Evolutionary conservation across 345 rosid species (phyloP).

Genomic region (Rhodamnia argentea): DNA sequence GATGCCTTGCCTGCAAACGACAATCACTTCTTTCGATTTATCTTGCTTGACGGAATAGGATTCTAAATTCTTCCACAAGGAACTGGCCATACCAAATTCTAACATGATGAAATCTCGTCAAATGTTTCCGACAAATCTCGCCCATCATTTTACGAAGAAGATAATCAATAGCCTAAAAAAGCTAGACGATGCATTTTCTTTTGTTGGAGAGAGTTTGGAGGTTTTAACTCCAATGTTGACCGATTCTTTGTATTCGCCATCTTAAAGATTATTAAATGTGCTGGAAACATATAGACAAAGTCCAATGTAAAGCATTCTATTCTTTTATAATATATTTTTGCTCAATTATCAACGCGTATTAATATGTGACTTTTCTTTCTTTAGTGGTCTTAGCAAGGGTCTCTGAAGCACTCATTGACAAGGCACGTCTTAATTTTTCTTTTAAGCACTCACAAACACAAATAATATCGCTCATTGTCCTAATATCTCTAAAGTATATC

Average conservation of each 20-base stretch:
- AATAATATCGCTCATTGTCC: neutral
- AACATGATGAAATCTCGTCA: neutral
- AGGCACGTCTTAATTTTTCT: neutral
- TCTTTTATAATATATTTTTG: neutral
- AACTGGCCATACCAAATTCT: neutral
- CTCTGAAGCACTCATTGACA: neutral
- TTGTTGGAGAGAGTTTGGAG: too few species aligned
- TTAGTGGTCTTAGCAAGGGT: neutral
- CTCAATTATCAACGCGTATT: neutral
- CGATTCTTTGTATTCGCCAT: neutral
- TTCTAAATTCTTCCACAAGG: neutral
- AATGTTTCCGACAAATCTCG: neutral
- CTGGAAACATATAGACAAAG: neutral
- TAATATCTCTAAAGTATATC: neutral
- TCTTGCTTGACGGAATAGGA: neutral
- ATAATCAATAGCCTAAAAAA: neutral
- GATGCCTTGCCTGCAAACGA: slow-evolving; percentile 62
- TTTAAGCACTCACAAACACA: neutral
- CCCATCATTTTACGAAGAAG: neutral
- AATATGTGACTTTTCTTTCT: neutral
- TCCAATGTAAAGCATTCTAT: neutral
- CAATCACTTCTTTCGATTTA: neutral
- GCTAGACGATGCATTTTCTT: neutral
- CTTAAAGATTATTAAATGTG: neutral
- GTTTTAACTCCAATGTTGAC: neutral